Base-by-base conservation (phyloP, 2,329 filamentous ascomycete genomes). In the Dactylonectria estremocensis region DNA sequence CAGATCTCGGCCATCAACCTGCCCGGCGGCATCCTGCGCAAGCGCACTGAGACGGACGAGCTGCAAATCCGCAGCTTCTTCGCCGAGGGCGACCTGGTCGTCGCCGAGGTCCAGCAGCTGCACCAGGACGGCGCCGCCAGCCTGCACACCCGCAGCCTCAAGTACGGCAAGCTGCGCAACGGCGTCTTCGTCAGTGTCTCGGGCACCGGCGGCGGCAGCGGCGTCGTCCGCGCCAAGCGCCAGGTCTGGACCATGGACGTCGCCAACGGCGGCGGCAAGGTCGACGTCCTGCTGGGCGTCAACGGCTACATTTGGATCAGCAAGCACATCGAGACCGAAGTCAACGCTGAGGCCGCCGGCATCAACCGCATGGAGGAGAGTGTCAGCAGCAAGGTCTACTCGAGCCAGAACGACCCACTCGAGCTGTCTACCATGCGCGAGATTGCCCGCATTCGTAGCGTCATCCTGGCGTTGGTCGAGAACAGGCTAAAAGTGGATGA, bases 61-160 rank as follows among this genome's bases (percentile, higher is more conserved):
- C 87, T 99, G 76, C 96, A 98, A 82, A 98, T 99, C 81, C 90
- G 96, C 57, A 94, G 91, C n/a, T 99, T 98, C 82, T 98, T 99
- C 83, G 91, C 92, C 61, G 96, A 99, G 82, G 96, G 96, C 13
- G 96, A 99, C 79, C 84, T 99, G 59, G 85, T 99, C 16, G 93
- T 98, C 18, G 96, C 96, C 1, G 96, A 99, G 83, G 96, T 99
- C 61, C 96, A 99, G 86, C 90, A 90, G 74, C 86, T 99, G 61
- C 94, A 95, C 80, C 88, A 90, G 65, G 95, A 98, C 81, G 95
- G 95, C 65, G 92, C 90, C 1, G 95, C 96, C 1, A 92, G 91
- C 65, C 85, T 99, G 77, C 96, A 99, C 83, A 98, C 96, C 9
- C 90, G 96, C 68, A 93, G 90, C 71, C 83, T 98, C 77, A 95